Evolutionary conservation across 176 grass and related monocot genomes (phyloP).

Genomic region (Aegilops bicornis): DNA sequence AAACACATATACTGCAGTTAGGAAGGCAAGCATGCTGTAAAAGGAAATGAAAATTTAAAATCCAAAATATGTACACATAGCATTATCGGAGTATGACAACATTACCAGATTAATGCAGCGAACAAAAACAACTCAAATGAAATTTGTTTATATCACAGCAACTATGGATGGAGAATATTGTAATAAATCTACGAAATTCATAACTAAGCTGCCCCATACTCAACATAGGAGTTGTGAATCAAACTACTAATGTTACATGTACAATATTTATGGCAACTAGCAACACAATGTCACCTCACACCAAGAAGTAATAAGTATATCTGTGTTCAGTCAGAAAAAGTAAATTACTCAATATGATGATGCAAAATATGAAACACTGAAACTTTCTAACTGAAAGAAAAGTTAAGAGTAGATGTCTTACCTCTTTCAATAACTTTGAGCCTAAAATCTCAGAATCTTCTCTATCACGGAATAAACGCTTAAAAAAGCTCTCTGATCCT

Average conservation of each 20-base stretch:
- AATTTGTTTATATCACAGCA: neutral
- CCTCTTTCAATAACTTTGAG: slow-evolving; percentile 70
- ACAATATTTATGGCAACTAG: neutral
- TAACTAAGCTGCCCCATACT: neutral
- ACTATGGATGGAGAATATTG: neutral
- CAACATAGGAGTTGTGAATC: neutral
- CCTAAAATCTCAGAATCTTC: slow-evolving; percentile 90
- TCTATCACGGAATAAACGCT: slow-evolving; percentile 77
- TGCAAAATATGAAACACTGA: slow-evolving; percentile 10
- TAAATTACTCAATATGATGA: slow-evolving; percentile 13
- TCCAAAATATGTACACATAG: slow-evolving; percentile 21
- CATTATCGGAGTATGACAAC: neutral
- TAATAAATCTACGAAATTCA: slow-evolving; percentile 4
- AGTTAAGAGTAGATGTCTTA: slow-evolving; percentile 31
- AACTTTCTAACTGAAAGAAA: slow-evolving; percentile 16
- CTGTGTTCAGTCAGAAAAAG: neutral
- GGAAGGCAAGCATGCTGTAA: slow-evolving; percentile 3
- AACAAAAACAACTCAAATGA: slow-evolving; percentile 5
- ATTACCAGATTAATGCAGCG: neutral
- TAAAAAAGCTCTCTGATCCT: slow-evolving; percentile 94
- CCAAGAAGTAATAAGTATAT: neutral
- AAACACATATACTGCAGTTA: slow-evolving; percentile 23
- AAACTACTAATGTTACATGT: slow-evolving; percentile 8
- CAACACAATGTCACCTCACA: slow-evolving; percentile 1
- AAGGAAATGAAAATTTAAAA: slow-evolving; percentile 1